Evolutionary conservation across 352 stramenopile genomes (phyloP), one percentile per base, ranked within the genome.

Genomic region (Pythium myriotylum): DNA sequence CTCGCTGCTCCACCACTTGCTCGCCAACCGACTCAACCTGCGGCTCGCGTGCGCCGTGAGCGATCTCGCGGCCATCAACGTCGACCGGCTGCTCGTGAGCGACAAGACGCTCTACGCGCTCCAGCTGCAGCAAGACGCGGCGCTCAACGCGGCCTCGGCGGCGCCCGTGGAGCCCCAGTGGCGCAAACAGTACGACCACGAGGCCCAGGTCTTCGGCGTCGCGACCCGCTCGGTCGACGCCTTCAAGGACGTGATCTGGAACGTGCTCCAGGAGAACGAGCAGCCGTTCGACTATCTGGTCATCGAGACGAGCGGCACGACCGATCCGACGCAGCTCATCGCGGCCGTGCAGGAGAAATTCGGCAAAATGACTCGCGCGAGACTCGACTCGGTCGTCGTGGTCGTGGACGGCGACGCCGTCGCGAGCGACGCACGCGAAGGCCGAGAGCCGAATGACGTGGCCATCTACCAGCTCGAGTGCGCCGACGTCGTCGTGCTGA

Each of bases 161-260:
- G 47, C 55, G 45, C 49, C 54, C 62, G 14, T 57, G 60, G 41
- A 67, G 52, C 50, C 50, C 20, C 22, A 50, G 14, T 55, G 43
- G 41, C 39, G 43, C 24, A 55, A 59, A 27, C 29, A 58, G 33
- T 53, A 46, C 24, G 63, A 69, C 17, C 61, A 79, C 33, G 32
- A 26, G 3, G 39, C 69, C 12, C 40, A 69, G 35, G 59, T 81
- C 13, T 86, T 81, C 32, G 71, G 65, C 19, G 51, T 80, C 22
- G 19, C 59, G 39, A 73, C 52, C 42, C 54, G 67, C 22, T 61
- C 74, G 14, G 72, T 76, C 2, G 67, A 82, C 26, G 72, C 76
- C 22, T 92, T 95, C 56, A 86, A 91, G 59, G 79, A 89, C 67
- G 73, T 87, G 4, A 83, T 91, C 33, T 91, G 86, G 74, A 78